A percentile compares a stretch with the other conserved stretches of the same genome.
These are phyloP conservation scores for Discostella pseudostelligera DNA, from an alignment of 108 stramenopile species.

Conservation along the genomic window DNA sequence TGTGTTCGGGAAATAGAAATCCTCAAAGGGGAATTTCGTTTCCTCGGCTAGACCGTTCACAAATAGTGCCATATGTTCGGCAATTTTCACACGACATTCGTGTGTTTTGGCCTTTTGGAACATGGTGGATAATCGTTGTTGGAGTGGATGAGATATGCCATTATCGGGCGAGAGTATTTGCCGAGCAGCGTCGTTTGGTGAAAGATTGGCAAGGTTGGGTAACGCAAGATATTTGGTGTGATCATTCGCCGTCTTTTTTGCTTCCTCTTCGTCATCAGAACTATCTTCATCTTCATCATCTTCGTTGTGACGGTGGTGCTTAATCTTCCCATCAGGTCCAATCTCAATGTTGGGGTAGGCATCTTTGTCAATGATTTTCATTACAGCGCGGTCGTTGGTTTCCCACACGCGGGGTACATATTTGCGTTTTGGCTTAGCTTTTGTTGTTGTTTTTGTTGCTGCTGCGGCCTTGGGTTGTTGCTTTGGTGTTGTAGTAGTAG, in stretches of 20 bases:
- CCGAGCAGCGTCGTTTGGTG: constrained; percentile 25
- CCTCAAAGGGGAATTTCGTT: constrained; percentile 63
- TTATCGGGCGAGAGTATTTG: constrained; percentile 18
- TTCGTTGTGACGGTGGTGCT: not conserved
- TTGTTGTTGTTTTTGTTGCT: no score
- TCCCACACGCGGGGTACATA: constrained; percentile 33
- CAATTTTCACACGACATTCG: constrained; percentile 78
- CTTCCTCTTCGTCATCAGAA: constrained; percentile 23
- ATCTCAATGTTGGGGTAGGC: constrained; percentile 14
- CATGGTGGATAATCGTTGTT: constrained; percentile 42
- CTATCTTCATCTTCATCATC: constrained; percentile 15
- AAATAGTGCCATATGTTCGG: constrained; percentile 70
- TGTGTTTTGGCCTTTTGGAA: constrained; percentile 72
- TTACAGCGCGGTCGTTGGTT: constrained; percentile 30
- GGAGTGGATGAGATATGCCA: constrained; percentile 24
- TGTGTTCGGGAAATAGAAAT: constrained; percentile 55
- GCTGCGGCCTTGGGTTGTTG: not conserved
- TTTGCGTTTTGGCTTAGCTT: constrained; percentile 21
- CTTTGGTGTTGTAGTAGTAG: constrained; percentile 6
- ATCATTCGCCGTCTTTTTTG: not conserved
- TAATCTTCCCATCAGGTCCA: not conserved
- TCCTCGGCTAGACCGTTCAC: constrained; percentile 77
- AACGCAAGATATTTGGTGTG: constrained; percentile 27
- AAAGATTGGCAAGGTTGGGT: constrained; percentile 32
- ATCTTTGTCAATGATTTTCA: constrained; percentile 30